These are phyloP conservation scores for Saposhnikovia divaricata DNA, from an alignment of 129 eudicot species.

Conservation along the genomic window DNA sequence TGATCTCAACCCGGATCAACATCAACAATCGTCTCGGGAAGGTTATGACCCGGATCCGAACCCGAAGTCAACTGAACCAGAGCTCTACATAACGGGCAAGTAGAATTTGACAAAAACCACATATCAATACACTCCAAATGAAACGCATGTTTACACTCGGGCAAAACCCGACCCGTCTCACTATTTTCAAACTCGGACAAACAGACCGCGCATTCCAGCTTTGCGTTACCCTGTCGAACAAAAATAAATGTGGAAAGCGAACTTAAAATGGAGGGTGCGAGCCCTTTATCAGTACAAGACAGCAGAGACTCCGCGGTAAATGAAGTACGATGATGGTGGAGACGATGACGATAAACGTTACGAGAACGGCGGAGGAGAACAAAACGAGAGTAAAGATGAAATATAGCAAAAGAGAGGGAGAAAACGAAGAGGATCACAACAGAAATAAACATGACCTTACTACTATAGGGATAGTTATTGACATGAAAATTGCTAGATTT, in stretches of 20 bases:
- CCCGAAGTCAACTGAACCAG: conserved; percentile 6
- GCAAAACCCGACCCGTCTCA: conserved; percentile 26
- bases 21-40: neutral
- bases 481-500: neutral
- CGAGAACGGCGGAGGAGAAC: conserved; percentile 7
- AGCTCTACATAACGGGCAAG: conserved; percentile 35
- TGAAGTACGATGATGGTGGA: neutral
- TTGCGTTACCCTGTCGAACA: neutral
- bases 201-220: conserved; percentile 33
- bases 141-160: conserved; percentile 34
- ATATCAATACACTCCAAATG: conserved; percentile 29
- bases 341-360: conserved; percentile 2
- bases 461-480: neutral
- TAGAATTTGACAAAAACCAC: conserved; percentile 28
- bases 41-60: neutral
- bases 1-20: neutral
- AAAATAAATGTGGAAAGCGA: conserved; percentile 19
- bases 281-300: conserved; percentile 3
- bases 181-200: conserved; percentile 25
- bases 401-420: conserved; percentile 12
- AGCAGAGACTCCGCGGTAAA: neutral
- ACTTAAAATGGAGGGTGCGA: conserved; percentile 6
- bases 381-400: conserved; percentile 23
- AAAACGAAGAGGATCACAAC: conserved; percentile 4
- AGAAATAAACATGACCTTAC: conserved; percentile 19